Percentiles rank a stretch among this genome's conserved stretches.
These are phyloP conservation scores for Ceratobasidium sp. DNA, from an alignment of 1,284 basidiomycete species.

Conservation along the genomic window DNA sequence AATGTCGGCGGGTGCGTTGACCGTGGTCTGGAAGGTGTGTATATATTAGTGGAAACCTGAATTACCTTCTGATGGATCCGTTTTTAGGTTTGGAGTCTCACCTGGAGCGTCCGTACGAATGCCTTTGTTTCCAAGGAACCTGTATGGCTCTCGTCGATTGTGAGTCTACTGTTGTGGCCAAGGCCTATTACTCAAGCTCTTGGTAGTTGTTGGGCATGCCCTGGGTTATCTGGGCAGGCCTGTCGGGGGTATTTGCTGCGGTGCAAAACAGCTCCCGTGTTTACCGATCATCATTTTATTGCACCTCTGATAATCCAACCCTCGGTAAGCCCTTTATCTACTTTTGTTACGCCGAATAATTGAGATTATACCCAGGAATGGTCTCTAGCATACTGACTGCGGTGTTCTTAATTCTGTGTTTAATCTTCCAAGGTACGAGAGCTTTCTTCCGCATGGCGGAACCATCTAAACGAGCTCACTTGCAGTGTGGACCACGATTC, in stretches of 20 bases:
- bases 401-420: constrained; percentile 14
- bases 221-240: constrained; percentile 3
- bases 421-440: constrained; percentile 13
- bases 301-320: constrained; percentile 6
- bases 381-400: not conserved
- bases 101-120: constrained; percentile 14
- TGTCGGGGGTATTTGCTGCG: constrained; percentile 10
- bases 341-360: not conserved
- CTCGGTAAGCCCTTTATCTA: not conserved
- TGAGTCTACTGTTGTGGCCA: not conserved
- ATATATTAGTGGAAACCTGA: not conserved
- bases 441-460: not conserved
- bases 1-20: constrained; percentile 11
- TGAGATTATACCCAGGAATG: not conserved
- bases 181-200: not conserved
- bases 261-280: not conserved
- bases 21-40: constrained; percentile 19
- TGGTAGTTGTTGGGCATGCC: constrained; percentile 13
- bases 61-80: not conserved
- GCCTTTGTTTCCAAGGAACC: constrained; percentile 16
- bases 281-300: constrained; percentile 16
- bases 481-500: constrained; percentile 15
- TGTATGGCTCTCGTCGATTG: constrained; percentile 1
- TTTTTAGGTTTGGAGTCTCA: constrained; percentile 21
- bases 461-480: not conserved